These are phyloP conservation scores for Cutaneotrichosporon cutaneum DNA, from an alignment of 1,284 basidiomycete species.

Conservation along the genomic window DNA sequence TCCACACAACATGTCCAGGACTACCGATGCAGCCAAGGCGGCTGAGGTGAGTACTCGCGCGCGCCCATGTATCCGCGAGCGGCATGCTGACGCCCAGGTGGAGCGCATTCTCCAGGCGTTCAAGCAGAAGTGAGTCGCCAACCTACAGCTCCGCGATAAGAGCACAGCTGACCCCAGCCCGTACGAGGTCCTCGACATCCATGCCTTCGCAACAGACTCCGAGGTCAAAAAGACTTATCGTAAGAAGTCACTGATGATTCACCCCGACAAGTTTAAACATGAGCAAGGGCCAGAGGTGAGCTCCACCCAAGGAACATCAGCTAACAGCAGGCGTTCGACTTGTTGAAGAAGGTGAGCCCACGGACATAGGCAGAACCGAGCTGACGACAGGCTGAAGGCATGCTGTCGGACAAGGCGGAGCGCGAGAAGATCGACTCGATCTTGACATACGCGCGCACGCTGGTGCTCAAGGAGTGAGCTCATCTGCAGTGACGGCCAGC, in stretches of 20 bases:
- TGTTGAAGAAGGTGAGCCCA: constrained; percentile 57
- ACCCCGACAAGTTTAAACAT: constrained; percentile 61
- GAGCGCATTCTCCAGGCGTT: constrained; percentile 57
- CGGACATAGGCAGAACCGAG: not conserved
- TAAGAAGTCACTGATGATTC: constrained; percentile 59
- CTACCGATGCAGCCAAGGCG: constrained; percentile 10
- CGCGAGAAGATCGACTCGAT: constrained; percentile 51
- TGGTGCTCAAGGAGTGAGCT: constrained; percentile 48
- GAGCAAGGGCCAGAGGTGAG: constrained; percentile 55
- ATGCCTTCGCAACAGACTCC: constrained; percentile 54
- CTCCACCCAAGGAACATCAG: not conserved
- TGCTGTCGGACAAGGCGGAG: constrained; percentile 42
- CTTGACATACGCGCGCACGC: constrained; percentile 47
- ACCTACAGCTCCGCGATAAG: too few relatives aligned
- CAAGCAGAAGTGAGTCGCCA: constrained; percentile 57
- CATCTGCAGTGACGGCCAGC: constrained; percentile 3
- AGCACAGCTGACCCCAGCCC: constrained; percentile 46
- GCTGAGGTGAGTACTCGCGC: constrained; percentile 40
- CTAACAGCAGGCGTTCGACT: constrained; percentile 57
- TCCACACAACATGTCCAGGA: constrained; percentile 10
- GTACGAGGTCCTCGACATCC: constrained; percentile 59
- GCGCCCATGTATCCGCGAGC: not conserved
- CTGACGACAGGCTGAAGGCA: constrained; percentile 48
- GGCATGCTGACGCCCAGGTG: constrained; percentile 47
- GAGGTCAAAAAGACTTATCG: constrained; percentile 59